Conservation (phyloP, 768 basidiomycete genomes). For the Pleurotus tuoliensis region DNA sequence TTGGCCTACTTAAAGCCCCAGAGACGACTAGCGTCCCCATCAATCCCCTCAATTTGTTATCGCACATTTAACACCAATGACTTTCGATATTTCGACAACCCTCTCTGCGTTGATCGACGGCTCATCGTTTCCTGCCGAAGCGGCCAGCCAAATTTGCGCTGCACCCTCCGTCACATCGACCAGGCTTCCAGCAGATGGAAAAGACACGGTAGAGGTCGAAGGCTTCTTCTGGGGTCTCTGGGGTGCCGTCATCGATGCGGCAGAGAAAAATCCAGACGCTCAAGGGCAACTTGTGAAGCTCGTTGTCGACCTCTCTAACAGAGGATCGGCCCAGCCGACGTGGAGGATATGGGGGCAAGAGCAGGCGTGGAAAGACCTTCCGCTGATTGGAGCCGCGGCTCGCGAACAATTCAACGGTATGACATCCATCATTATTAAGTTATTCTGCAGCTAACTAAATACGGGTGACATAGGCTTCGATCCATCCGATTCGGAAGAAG, state of each 20-base stretch:
- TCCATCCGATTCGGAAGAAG: not conserved
- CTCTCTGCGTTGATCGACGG: not conserved
- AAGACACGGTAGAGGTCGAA: not conserved
- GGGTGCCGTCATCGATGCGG: not conserved
- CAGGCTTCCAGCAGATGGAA: not conserved
- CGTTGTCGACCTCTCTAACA: not conserved
- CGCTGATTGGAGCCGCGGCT: not conserved
- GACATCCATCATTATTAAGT: not conserved
- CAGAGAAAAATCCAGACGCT: not conserved
- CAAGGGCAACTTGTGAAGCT: not conserved
- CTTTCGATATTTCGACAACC: not conserved
- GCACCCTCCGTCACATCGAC: not conserved
- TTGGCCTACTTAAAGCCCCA: too few relatives aligned
- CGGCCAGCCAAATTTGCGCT: not conserved
- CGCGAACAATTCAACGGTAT: conserved; percentile 1
- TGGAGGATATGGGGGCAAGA: conserved; percentile 6
- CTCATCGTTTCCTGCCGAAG: not conserved
- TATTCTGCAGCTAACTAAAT: not conserved
- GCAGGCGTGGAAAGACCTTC: not conserved
- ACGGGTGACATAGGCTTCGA: not conserved
- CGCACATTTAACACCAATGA: not conserved
- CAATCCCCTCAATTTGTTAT: too few relatives aligned
- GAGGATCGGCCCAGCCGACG: not conserved
- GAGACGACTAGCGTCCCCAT: too few relatives aligned
- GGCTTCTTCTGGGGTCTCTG: conserved; percentile 5